A percentile compares a stretch with the other conserved stretches of the same genome.
Evolutionary conservation across 805 yeast species (phyloP).

Genomic region (Brettanomyces custersianus): DNA sequence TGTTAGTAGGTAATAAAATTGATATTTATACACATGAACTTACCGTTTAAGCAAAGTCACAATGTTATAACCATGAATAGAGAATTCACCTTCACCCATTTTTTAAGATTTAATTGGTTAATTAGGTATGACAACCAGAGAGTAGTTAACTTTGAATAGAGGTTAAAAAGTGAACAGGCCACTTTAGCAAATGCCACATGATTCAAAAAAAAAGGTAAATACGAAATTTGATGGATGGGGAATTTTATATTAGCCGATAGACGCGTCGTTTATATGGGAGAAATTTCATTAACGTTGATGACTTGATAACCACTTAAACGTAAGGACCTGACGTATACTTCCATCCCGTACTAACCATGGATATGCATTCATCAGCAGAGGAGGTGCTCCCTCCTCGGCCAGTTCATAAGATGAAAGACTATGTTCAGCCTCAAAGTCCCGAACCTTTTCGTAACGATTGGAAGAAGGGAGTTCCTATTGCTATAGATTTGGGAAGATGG

Average conservation of each 20-base stretch:
- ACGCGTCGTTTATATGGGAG: too few species aligned
- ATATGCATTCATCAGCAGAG: slow-evolving; percentile 1
- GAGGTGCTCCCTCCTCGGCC: slow-evolving; percentile 32
- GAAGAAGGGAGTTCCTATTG: slow-evolving; percentile 60
- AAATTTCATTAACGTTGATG: too few species aligned
- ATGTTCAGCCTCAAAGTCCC: slow-evolving; percentile 25
- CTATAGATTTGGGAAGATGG: slow-evolving; percentile 76
- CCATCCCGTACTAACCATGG: not conserved
- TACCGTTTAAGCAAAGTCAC: slow-evolving; percentile 68
- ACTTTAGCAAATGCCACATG: too few species aligned
- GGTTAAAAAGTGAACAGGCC: too few species aligned
- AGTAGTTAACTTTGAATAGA: too few species aligned
- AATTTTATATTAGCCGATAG: too few species aligned
- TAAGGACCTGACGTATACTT: too few species aligned
- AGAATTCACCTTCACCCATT: slow-evolving; percentile 28
- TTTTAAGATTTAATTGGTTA: too few species aligned
- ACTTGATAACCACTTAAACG: too few species aligned
- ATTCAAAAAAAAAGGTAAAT: too few species aligned
- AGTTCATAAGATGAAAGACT: slow-evolving; percentile 34
- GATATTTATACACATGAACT: slow-evolving; percentile 11
- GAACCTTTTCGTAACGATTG: slow-evolving; percentile 44
- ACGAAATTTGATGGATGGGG: too few species aligned
- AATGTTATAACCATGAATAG: slow-evolving; percentile 77
- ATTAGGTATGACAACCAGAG: too few species aligned
- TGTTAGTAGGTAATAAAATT: not conserved